Conservation (phyloP, 2,329 filamentous ascomycete species). For the Nigrograna mackinnonii region DNA sequence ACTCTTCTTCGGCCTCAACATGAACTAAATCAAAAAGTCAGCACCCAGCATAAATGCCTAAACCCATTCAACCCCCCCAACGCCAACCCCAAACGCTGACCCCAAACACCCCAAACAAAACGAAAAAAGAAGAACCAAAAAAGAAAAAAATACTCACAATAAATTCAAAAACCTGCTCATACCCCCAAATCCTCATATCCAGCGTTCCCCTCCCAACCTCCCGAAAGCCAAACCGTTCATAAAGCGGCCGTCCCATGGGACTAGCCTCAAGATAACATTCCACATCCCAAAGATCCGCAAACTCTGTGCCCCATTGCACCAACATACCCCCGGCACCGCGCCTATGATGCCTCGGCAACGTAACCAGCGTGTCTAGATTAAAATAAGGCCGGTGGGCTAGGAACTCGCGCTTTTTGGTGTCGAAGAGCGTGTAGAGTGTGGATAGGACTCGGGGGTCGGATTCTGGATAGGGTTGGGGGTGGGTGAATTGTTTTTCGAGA, state of each 20-base stretch:
- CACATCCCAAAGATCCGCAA: slow-evolving; percentile 33
- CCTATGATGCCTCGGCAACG: slow-evolving; percentile 29
- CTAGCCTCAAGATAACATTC: slow-evolving; percentile 38
- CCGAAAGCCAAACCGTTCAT: slow-evolving; percentile 34
- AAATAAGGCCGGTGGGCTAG: slow-evolving; percentile 26
- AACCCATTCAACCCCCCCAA: too few relatives aligned
- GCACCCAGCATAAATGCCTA: too few relatives aligned
- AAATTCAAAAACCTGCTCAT: slow-evolving; percentile 26
- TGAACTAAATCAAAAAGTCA: too few relatives aligned
- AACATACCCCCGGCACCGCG: slow-evolving; percentile 37
- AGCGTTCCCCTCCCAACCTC: slow-evolving; percentile 25
- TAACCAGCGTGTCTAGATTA: slow-evolving; percentile 35
- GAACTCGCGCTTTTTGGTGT: slow-evolving; percentile 24
- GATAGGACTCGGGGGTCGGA: slow-evolving; percentile 24
- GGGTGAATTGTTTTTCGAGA: slow-evolving; percentile 23
- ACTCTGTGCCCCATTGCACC: slow-evolving; percentile 32
- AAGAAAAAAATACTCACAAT: slow-evolving; percentile 25
- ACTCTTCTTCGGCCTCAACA: too few relatives aligned
- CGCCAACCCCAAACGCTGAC: too few relatives aligned
- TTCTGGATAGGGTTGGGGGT: slow-evolving; percentile 31
- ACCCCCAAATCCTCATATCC: slow-evolving; percentile 33
- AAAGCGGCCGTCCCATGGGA: slow-evolving; percentile 35
- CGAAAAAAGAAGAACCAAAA: background rate
- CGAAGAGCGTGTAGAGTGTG: slow-evolving; percentile 22
- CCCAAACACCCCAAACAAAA: background rate